phyloP scores from a whole-genome alignment of 768 basidiomycete species.

The Amanita subjunquillea region DNA sequence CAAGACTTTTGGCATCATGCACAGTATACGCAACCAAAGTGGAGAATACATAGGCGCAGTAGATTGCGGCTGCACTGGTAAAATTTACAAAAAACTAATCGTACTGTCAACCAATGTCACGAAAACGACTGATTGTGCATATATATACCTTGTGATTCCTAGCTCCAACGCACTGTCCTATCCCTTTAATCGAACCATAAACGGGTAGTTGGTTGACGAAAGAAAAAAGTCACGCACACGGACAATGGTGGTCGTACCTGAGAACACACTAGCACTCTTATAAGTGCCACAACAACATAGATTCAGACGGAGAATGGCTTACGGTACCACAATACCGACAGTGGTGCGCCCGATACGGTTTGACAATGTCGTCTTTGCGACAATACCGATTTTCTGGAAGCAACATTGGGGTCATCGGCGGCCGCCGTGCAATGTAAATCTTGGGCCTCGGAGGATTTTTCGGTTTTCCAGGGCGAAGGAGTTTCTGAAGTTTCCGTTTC shows the following conservation, averaged over 20 bases:
- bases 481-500: background rate
- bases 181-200: conserved; percentile 38
- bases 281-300: conserved; percentile 11
- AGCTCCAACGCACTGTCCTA: conserved; percentile 91
- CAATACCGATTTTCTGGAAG: conserved; percentile 64
- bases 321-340: conserved; percentile 79
- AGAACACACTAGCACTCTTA: conserved; percentile 50
- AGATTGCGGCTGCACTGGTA: conserved; percentile 48
- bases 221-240: conserved; percentile 40
- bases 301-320: background rate
- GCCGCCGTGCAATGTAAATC: conserved; percentile 21
- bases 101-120: background rate
- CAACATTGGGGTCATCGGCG: conserved; percentile 32
- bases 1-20: conserved; percentile 14
- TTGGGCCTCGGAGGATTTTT: conserved; percentile 2
- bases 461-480: background rate
- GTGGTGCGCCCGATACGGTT: conserved; percentile 72
- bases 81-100: conserved; percentile 80
- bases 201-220: background rate
- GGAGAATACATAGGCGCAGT: conserved; percentile 51
- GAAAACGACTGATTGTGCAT: background rate
- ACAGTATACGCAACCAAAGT: conserved; percentile 49
- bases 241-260: conserved; percentile 85
- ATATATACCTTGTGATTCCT: conserved; percentile 69
- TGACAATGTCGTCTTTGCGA: conserved; percentile 47